Percentiles rank a stretch among this genome's conserved stretches.
Conservation (phyloP, 352 stramenopile genomes). For the Vaucheria bursata region DNA sequence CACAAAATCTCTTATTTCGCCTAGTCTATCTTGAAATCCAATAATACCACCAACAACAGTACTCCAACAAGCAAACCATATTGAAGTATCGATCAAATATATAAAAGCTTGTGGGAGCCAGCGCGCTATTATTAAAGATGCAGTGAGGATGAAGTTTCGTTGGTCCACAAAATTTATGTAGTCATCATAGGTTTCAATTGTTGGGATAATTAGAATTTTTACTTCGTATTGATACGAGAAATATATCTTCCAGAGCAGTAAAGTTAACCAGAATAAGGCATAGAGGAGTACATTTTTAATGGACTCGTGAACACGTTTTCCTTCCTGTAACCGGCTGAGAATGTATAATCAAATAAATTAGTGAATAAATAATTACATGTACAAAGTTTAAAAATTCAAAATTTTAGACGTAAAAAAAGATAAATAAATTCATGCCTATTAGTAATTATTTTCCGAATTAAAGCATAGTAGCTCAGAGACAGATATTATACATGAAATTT, state of each 20-base stretch:
- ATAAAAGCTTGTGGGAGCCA: slow-evolving; percentile 92
- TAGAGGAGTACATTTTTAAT: slow-evolving; percentile 60
- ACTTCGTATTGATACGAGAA: slow-evolving; percentile 98
- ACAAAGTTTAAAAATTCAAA: too few relatives aligned
- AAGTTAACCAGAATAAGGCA: slow-evolving; percentile 84
- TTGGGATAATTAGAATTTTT: slow-evolving; percentile 73
- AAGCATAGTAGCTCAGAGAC: too few relatives aligned
- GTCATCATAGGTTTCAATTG: slow-evolving; percentile 88
- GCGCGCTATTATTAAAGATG: slow-evolving; percentile 79
- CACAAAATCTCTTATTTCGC: slow-evolving; percentile 84
- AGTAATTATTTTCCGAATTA: too few relatives aligned
- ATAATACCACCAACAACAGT: slow-evolving; percentile 86
- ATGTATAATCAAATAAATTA: not conserved
- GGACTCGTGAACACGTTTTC: slow-evolving; percentile 33
- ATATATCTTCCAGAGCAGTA: slow-evolving; percentile 90
- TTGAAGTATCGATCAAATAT: slow-evolving; percentile 95
- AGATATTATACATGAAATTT: too few relatives aligned
- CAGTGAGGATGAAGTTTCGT: slow-evolving; percentile 63
- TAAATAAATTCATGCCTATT: too few relatives aligned
- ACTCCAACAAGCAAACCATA: slow-evolving; percentile 95
- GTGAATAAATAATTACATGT: too few relatives aligned
- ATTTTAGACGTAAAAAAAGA: too few relatives aligned
- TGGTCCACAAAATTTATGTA: slow-evolving; percentile 76
- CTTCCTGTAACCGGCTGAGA: slow-evolving; percentile 64
- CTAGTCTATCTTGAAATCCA: slow-evolving; percentile 74